These are phyloP conservation scores for Mucor plumbeus DNA, from an alignment of 371 early-diverging fungal species.

Conservation along the genomic window DNA sequence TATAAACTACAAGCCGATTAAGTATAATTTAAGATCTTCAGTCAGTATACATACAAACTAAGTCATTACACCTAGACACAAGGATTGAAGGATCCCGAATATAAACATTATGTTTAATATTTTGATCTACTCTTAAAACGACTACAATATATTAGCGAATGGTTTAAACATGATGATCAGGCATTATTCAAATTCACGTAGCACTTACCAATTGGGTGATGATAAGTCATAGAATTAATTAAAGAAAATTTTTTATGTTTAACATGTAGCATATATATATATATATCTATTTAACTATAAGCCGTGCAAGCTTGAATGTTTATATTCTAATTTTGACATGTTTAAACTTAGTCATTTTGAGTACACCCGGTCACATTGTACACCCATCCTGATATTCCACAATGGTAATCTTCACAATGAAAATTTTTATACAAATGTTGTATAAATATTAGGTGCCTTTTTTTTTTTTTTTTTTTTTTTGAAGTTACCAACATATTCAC, in stretches of 20 bases:
- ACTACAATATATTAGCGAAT: too few species aligned
- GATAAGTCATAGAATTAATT: background rate
- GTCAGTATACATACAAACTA: too few species aligned
- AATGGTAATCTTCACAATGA: background rate
- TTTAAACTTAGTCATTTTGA: conserved; percentile 6
- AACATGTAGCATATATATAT: too few species aligned
- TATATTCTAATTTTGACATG: conserved; percentile 1
- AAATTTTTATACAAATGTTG: background rate
- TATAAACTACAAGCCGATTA: too few species aligned
- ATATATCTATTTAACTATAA: background rate
- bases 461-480: background rate
- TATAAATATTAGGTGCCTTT: background rate
- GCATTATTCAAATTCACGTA: too few species aligned
- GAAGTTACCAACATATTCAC: background rate
- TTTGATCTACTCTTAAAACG: too few species aligned
- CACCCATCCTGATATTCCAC: background rate
- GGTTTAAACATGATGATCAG: too few species aligned
- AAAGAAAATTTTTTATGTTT: too few species aligned
- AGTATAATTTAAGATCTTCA: too few species aligned
- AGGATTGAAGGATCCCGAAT: too few species aligned
- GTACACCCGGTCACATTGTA: conserved; percentile 1
- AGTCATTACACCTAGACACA: too few species aligned
- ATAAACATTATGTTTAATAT: too few species aligned
- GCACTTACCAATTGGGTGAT: background rate
- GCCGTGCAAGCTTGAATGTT: background rate